Percentiles rank a stretch among this genome's conserved stretches.
Conservation (phyloP, 2,329 filamentous ascomycete species). For the Neofusicoccum laricinum region DNA sequence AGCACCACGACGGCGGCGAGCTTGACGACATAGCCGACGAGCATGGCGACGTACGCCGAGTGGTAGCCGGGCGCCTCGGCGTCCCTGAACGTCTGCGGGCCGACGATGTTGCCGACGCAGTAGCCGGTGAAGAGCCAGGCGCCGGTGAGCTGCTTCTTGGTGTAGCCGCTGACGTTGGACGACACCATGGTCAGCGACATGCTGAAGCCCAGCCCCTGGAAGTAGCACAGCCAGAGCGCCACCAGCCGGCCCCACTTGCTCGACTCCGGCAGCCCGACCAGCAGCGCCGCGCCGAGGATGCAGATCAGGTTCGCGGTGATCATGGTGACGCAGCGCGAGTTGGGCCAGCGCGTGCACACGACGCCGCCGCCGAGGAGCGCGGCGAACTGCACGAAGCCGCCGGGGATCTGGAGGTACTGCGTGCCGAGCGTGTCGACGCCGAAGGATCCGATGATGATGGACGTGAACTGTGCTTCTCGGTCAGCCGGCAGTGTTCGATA, state of each 20-base stretch:
- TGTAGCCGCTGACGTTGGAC: slow-evolving; percentile 54
- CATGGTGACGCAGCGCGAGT: slow-evolving; percentile 55
- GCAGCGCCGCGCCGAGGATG: slow-evolving; percentile 51
- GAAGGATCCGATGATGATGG: slow-evolving; percentile 60
- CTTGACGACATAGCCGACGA: slow-evolving; percentile 56
- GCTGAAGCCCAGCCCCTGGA: slow-evolving; percentile 53
- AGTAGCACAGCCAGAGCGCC: slow-evolving; percentile 57
- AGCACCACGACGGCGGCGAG: slow-evolving; percentile 48
- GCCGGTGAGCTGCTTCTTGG: slow-evolving; percentile 54
- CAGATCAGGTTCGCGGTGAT: slow-evolving; percentile 55
- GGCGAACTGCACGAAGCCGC: slow-evolving; percentile 56
- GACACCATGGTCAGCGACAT: slow-evolving; percentile 54
- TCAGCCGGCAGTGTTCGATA: no score
- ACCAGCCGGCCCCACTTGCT: slow-evolving; percentile 59
- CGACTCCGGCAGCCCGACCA: slow-evolving; percentile 49
- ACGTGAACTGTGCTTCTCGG: slow-evolving; percentile 47
- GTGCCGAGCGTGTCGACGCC: slow-evolving; percentile 86
- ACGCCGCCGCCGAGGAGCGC: slow-evolving; percentile 49
- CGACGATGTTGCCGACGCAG: slow-evolving; percentile 55
- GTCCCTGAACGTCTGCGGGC: slow-evolving; percentile 52
- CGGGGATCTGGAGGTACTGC: slow-evolving; percentile 62
- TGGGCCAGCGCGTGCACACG: slow-evolving; percentile 53
- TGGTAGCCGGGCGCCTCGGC: slow-evolving; percentile 51
- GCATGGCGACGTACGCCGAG: slow-evolving; percentile 53
- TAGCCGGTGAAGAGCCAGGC: slow-evolving; percentile 54